Percentiles rank a stretch among this genome's conserved stretches.
Evolutionary conservation across 1,139 yeast genomes (phyloP).

Genomic region (Lipomyces yarrowii): DNA sequence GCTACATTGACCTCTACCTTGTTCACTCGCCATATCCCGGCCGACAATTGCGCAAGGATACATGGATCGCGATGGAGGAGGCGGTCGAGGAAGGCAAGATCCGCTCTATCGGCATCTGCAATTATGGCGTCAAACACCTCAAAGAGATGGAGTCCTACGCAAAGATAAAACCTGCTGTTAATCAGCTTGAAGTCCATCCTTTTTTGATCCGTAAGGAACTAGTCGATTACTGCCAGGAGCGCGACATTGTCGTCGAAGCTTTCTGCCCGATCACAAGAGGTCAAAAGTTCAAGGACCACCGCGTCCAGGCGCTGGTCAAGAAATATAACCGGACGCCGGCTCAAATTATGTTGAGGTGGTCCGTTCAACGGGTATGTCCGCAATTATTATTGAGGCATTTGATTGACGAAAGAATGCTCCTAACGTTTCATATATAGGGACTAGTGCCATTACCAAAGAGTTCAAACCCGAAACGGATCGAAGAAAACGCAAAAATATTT

Average conservation of each 20-base stretch:
- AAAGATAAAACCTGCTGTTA: constrained; percentile 50
- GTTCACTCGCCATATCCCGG: constrained; percentile 46
- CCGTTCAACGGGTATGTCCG: constrained; percentile 35
- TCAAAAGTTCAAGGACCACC: constrained; percentile 55
- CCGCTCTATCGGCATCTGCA: constrained; percentile 49
- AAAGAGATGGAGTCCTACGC: constrained; percentile 47
- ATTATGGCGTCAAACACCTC: constrained; percentile 48
- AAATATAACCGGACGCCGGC: constrained; percentile 48
- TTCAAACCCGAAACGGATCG: constrained; percentile 60
- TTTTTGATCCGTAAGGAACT: constrained; percentile 51
- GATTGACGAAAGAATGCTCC: not conserved
- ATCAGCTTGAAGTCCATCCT: constrained; percentile 59
- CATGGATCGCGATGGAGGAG: constrained; percentile 53
- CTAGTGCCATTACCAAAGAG: constrained; percentile 76
- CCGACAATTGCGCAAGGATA: constrained; percentile 41
- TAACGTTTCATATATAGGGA: constrained; percentile 42
- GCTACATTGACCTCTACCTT: constrained; percentile 52
- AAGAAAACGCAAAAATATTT: constrained; percentile 56
- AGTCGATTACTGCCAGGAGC: constrained; percentile 54
- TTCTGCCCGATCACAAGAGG: constrained; percentile 67
- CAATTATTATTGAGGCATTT: not conserved
- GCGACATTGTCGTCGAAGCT: constrained; percentile 61
- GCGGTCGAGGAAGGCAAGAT: constrained; percentile 43
- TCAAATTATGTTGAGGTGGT: constrained; percentile 52
- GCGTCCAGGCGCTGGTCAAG: constrained; percentile 47